Evolutionary conservation across 2,329 filamentous ascomycete genomes (phyloP), one percentile per base, ranked within the genome.

Genomic region (Botrytis fabae): DNA sequence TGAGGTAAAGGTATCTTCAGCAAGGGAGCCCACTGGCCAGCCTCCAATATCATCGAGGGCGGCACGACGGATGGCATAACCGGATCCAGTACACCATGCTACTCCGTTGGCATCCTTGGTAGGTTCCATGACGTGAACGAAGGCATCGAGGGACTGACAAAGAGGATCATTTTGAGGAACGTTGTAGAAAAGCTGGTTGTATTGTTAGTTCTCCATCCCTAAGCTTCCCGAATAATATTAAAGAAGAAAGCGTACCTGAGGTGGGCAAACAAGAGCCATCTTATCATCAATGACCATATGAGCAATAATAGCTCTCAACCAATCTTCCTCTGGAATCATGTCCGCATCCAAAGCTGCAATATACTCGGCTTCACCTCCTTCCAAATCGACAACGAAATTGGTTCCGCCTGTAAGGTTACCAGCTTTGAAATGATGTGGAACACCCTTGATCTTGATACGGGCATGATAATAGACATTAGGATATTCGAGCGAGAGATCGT

Each of bases 321-420:
- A 91, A 64, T 87, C 82, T 69, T 83, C 83, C 79, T 90, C 87
- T 10, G 88, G 87, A 80, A 91, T 91, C 90, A 92, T 91, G 78
- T 92, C 90, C 32, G 89, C 89, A 78, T 92, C 90, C 48, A 92
- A 82, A 57, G 87, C 87, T n/a, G 88, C 89, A 78, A 91, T 87
- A 79, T 84, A 90, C 77, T 87, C 83, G 59, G 84, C 83, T 46
- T 71, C 70, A 32, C 70, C 48, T n/a, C 86, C 87, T 1, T 86
- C 86, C 46, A 90, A 81, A n/a, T 81, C 78, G 25, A 83, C 82
- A 7, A 85, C 83, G 71, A 85, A 83, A 25, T 88, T 85, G 32
- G 89, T 80, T 48, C 87, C 89, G 72, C 88, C 87, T 80, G 90
- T 91, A 70, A 91, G 82, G 78, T 91, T 91, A 69, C 89, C 89